Conservation (phyloP, 768 basidiomycete species). For the Mrakia frigida region DNA sequence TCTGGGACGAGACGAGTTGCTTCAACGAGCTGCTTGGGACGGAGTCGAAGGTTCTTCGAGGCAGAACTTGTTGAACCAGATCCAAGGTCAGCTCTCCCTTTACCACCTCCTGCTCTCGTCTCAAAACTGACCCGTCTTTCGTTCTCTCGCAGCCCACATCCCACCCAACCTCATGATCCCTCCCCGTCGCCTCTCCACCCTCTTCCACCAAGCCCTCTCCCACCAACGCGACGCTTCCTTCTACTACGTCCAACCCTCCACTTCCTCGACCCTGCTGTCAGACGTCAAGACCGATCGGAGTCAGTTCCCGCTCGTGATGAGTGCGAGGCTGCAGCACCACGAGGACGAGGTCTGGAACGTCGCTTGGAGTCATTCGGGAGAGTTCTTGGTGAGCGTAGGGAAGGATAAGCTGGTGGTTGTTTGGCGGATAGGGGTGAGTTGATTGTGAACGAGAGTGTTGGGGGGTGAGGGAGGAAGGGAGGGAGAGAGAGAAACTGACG, state of each 20-base stretch:
- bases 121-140: not conserved
- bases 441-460: not conserved
- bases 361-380: slow-evolving; percentile 88
- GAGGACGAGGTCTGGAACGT: slow-evolving; percentile 93
- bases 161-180: slow-evolving; percentile 91
- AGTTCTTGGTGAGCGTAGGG: slow-evolving; percentile 76
- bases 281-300: slow-evolving; percentile 71
- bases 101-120: not conserved
- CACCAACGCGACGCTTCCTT: slow-evolving; percentile 75
- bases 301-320: slow-evolving; percentile 76
- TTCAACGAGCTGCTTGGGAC: slow-evolving; percentile 78
- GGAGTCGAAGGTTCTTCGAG: slow-evolving; percentile 78
- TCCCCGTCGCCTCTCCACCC: slow-evolving; percentile 72
- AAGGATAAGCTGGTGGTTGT: slow-evolving; percentile 83
- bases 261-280: slow-evolving; percentile 68
- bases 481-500: not conserved
- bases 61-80: slow-evolving; percentile 62
- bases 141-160: slow-evolving; percentile 62
- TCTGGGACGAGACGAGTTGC: slow-evolving; percentile 72
- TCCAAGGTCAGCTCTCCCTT: slow-evolving; percentile 61
- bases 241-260: slow-evolving; percentile 65
- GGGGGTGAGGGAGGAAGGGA: not conserved
- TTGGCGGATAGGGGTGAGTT: slow-evolving; percentile 74
- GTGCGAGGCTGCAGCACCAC: slow-evolving; percentile 77
- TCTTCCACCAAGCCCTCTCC: slow-evolving; percentile 76